Base-by-base conservation (phyloP, 2,329 filamentous ascomycete species). In the Diplodia mutila region DNA sequence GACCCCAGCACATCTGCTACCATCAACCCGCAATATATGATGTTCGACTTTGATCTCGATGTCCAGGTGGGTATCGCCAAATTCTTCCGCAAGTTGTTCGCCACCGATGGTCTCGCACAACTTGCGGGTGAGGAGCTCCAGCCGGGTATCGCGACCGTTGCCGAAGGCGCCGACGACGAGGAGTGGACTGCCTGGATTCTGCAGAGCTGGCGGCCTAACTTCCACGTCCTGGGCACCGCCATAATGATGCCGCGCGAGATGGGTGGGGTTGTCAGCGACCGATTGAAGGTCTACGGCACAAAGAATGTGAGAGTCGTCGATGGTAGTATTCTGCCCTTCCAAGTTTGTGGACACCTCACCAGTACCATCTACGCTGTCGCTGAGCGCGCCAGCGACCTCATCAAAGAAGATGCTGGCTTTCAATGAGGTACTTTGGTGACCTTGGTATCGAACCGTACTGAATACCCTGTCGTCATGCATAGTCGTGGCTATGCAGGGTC, bases 21-120 rank as follows among this genome's bases (percentile, higher is more conserved):
- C 82, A 82, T 85, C 66, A 80, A 85, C 70, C 78, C 80, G 0
- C 75, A 75, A 11, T 83, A 82, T 52, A 74, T 83, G 53, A 75
- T 74, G 8, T 79, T 82, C 5, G 83, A 85, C 68, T 68, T 81
- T 12, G 78, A 83, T 49, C 68, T 84, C 11, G 73, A 79, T 3
- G 78, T 79, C 1, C 76, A 78, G 39, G 27, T 52, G 7, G 73
- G 76, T 23, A 54, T 73, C 18, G 69, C 78, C 9, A 75, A 77
- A 34, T 77, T 75, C 48, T 70, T 79, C n/a, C 76, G 75, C 5
- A 76, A 68, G 11, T 72, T 77, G 65, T 76, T 72, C 52, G 72
- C 68, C 42, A 78, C 73, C 9, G 70, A 70, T 69, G 78, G 72
- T n/a, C 68, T 77, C 52, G 76, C 39, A 7, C 71, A 67, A 46